These are phyloP conservation scores for Flaveria sonorensis DNA, from an alignment of 129 eudicot genomes.

Conservation along the genomic window DNA sequence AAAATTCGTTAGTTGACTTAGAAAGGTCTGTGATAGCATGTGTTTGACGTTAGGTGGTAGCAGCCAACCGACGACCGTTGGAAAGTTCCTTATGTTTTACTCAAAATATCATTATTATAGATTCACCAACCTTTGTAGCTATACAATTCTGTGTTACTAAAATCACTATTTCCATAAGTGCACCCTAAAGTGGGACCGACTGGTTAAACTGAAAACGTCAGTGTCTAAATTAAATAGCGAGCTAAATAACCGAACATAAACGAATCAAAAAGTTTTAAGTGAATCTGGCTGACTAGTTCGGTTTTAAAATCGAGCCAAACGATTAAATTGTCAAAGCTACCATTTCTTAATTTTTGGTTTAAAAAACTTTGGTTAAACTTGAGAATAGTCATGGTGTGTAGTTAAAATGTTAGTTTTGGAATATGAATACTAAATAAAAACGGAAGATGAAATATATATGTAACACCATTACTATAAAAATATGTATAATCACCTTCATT, in stretches of 20 bases:
- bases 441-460: too few species aligned
- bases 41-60: slow-evolving; percentile 35
- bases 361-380: too few species aligned
- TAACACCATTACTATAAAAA: too few species aligned
- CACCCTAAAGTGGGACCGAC: too few species aligned
- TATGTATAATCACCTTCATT: neutral
- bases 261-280: neutral
- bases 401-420: too few species aligned
- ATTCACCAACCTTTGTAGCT: neutral
- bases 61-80: slow-evolving; percentile 44
- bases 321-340: too few species aligned
- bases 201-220: neutral
- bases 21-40: neutral
- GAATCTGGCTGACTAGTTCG: neutral
- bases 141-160: neutral
- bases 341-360: too few species aligned
- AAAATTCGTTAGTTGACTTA: slow-evolving; percentile 16
- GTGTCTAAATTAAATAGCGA: neutral
- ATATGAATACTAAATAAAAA: too few species aligned
- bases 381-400: too few species aligned
- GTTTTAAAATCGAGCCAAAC: too few species aligned
- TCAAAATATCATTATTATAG: slow-evolving; percentile 21
- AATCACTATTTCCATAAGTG: too few species aligned
- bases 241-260: neutral
- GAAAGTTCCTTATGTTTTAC: slow-evolving; percentile 23